phyloP scores from a whole-genome alignment of 768 basidiomycete species.

The Mycena rosella region DNA sequence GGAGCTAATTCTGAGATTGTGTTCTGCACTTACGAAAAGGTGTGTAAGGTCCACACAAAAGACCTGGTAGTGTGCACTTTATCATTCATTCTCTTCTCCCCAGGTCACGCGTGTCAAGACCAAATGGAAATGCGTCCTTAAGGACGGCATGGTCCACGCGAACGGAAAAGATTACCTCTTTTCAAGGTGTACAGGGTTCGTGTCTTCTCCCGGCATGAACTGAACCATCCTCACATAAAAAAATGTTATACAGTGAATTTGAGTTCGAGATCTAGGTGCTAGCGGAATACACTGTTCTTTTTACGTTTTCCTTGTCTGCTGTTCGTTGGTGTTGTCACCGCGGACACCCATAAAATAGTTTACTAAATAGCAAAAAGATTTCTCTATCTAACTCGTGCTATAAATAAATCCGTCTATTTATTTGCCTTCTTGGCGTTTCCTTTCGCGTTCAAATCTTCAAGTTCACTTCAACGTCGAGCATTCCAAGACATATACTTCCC shows the following conservation, averaged over 20 bases:
- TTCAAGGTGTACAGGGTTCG: constrained; percentile 95
- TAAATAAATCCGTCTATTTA: too few relatives aligned
- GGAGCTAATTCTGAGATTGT: constrained; percentile 90
- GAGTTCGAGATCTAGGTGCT: constrained; percentile 34
- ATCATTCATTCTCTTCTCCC: neutral
- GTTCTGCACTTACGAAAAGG: constrained; percentile 99
- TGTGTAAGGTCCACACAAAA: constrained; percentile 47
- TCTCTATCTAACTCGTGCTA: too few relatives aligned
- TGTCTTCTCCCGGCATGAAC: constrained; percentile 36
- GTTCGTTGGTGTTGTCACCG: neutral
- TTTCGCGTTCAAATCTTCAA: too few relatives aligned
- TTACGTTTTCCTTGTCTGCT: neutral
- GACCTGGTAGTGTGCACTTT: constrained; percentile 13
- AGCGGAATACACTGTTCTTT: too few relatives aligned
- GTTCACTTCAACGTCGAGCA: too few relatives aligned
- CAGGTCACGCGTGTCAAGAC: constrained; percentile 99
- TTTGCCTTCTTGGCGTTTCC: too few relatives aligned
- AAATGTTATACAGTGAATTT: constrained; percentile 27
- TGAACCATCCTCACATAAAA: neutral
- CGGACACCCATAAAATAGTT: constrained; percentile 9
- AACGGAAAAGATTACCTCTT: constrained; percentile 99
- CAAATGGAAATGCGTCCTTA: constrained; percentile 99
- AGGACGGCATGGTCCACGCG: constrained; percentile 97
- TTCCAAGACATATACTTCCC: too few relatives aligned
- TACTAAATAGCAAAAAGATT: constrained; percentile 12